Base-by-base conservation (phyloP, 768 basidiomycete species). In the Paxillus rubicundulus region DNA sequence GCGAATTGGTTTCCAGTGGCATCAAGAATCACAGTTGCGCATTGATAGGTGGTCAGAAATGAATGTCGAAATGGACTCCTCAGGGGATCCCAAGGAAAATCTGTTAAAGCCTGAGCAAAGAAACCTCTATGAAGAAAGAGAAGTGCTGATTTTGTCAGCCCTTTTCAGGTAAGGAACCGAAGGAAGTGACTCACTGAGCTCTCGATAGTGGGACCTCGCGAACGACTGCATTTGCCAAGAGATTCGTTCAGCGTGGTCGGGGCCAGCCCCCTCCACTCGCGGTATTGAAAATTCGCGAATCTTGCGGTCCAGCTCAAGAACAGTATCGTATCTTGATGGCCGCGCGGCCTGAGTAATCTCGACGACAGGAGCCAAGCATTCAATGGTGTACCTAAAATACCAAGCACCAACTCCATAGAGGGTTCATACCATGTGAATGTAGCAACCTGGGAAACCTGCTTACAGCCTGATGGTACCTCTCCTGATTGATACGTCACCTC, bases 81-180 rank as follows among this genome's bases (percentile, higher is more conserved):
- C 54, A 81, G 58, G 0, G 83, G 81, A 55, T 81, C 72, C 1
- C 67, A 60, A 1, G 79, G 73, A 50, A 77, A 62, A 50, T 79
- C 76, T 2, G 73, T 65, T 65, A 84, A 71, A 5, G 79, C 82
- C 59, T 80, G 79, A 9, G 79, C 80, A 59, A 84, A 84, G 62
- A 76, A 82, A 17, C 75, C 73, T 45, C 82, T 74, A 61, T 84
- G 83, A 13, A 84, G 67, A 60, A 75, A 80, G 46, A 84, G 56
- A 12, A 82, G 69, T 61, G 81, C 81, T 83, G 53, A 33, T 45
- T 36, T 46, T 37, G 38, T 55, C 33, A 18, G 21, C 12, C 54
- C 53, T 14, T 38, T 47, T 37, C n/a, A 44, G 52, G 2, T 27
- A 32, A n/a, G 32, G n/a, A 7, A 27, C 27, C 2, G 16, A 34